Evolutionary conservation across 768 basidiomycete species (phyloP).

Genomic region (Coprinopsis sp.): DNA sequence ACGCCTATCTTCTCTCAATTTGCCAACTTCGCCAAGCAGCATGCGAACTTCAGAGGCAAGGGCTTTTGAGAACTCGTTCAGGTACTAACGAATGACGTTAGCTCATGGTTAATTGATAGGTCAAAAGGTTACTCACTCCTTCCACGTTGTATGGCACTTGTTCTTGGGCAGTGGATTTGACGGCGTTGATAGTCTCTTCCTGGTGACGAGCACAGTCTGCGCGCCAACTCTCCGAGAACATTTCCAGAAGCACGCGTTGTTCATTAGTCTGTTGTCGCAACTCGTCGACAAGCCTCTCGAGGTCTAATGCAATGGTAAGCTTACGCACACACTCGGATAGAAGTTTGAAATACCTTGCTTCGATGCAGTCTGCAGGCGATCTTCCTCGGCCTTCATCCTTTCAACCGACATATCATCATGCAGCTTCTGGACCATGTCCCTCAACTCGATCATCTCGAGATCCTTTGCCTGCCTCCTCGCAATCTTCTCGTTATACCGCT

Average conservation of each 20-base stretch:
- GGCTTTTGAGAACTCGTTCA: conserved; percentile 85
- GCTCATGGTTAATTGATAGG: not conserved
- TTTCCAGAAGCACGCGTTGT: conserved; percentile 49
- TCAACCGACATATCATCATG: conserved; percentile 52
- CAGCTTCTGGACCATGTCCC: conserved; percentile 57
- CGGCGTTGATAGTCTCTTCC: conserved; percentile 59
- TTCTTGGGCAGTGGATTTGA: conserved; percentile 66
- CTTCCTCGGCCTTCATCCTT: conserved; percentile 47
- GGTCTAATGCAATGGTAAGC: conserved; percentile 33
- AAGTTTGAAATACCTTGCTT: conserved; percentile 47
- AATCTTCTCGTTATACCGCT: conserved; percentile 61
- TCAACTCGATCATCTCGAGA: conserved; percentile 47
- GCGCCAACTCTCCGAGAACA: conserved; percentile 62
- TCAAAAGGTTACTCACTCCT: conserved; percentile 46
- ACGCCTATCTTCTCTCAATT: conserved; percentile 73
- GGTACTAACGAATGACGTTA: conserved; percentile 45
- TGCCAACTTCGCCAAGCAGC: conserved; percentile 79
- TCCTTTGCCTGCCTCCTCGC: conserved; percentile 57
- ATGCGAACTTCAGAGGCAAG: conserved; percentile 80
- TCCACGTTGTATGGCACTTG: conserved; percentile 83
- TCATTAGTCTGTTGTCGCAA: conserved; percentile 56
- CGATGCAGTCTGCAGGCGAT: conserved; percentile 44
- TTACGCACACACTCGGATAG: conserved; percentile 8
- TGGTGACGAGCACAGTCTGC: conserved; percentile 62
- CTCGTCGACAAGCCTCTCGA: conserved; percentile 58